Evolutionary conservation across 352 stramenopile species (phyloP).

Genomic region (Globisporangium polare): DNA sequence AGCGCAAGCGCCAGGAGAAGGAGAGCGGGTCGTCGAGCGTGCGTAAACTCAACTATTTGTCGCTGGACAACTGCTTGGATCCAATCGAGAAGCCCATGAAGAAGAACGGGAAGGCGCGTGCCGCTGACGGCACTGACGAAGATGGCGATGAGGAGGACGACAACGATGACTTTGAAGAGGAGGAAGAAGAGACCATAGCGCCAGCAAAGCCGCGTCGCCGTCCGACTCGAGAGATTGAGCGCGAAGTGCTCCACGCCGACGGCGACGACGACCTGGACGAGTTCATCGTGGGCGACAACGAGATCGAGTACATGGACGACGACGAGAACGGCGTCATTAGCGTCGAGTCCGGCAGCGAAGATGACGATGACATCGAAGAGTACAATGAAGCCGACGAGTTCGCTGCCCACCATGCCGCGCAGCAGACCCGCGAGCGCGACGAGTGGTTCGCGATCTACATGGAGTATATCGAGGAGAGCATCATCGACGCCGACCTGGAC

Average conservation of each 20-base stretch:
- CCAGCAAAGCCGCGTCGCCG: slow-evolving; percentile 8
- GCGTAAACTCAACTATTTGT: slow-evolving; percentile 56
- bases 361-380: slow-evolving; percentile 32
- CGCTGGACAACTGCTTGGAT: slow-evolving; percentile 69
- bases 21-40: slow-evolving; percentile 23
- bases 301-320: slow-evolving; percentile 87
- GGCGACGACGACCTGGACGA: slow-evolving; percentile 69
- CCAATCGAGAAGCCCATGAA: slow-evolving; percentile 18
- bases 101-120: slow-evolving; percentile 18
- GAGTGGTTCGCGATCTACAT: slow-evolving; percentile 88
- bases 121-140: slow-evolving; percentile 24
- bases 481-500: slow-evolving; percentile 60
- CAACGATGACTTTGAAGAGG: slow-evolving; percentile 32
- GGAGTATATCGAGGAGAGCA: slow-evolving; percentile 70
- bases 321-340: slow-evolving; percentile 72
- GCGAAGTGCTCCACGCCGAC: slow-evolving; percentile 41
- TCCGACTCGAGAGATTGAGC: slow-evolving; percentile 16
- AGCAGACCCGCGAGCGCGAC: slow-evolving; percentile 48
- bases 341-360: slow-evolving; percentile 45
- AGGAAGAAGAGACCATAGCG: slow-evolving; percentile 15
- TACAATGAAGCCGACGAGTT: slow-evolving; percentile 31
- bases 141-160: slow-evolving; percentile 20
- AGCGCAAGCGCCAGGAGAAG: slow-evolving; percentile 52
- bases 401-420: slow-evolving; percentile 26
- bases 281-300: slow-evolving; percentile 75